Percentiles rank a stretch among this genome's conserved stretches.
These are phyloP conservation scores for Pestalotiopsis sp. DNA, from an alignment of 2,329 filamentous ascomycete species.

Conservation along the genomic window DNA sequence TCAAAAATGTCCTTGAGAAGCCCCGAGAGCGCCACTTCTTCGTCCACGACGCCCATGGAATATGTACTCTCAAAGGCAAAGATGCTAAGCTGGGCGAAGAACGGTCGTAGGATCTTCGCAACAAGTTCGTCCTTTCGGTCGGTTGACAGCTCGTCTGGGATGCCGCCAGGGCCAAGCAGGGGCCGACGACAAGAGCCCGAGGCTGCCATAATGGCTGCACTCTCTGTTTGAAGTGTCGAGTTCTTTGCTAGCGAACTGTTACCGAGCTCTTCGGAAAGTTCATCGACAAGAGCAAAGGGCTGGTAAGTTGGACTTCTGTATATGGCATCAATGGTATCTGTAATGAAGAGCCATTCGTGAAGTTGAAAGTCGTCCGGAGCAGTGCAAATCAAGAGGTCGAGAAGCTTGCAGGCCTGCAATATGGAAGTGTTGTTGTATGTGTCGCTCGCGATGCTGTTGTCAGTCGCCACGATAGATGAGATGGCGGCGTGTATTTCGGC, in stretches of 20 bases:
- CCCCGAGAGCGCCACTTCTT: slow-evolving; percentile 62
- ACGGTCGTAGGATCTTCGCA: slow-evolving; percentile 78
- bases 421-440: slow-evolving; percentile 77
- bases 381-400: slow-evolving; percentile 84
- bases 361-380: slow-evolving; percentile 96
- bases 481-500: slow-evolving; percentile 81
- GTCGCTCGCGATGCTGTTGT: slow-evolving; percentile 64
- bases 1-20: slow-evolving; percentile 79
- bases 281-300: slow-evolving; percentile 78
- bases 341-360: slow-evolving; percentile 97
- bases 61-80: slow-evolving; percentile 93
- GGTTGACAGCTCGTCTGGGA: slow-evolving; percentile 55
- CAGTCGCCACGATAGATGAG: slow-evolving; percentile 70
- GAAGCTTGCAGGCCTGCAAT: slow-evolving; percentile 89
- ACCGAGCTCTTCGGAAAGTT: slow-evolving; percentile 72
- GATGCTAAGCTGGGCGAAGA: slow-evolving; percentile 90
- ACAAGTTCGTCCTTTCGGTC: slow-evolving; percentile 71
- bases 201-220: slow-evolving; percentile 12
- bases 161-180: slow-evolving; percentile 54
- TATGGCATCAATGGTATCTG: slow-evolving; percentile 94
- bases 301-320: slow-evolving; percentile 74
- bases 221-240: slow-evolving; percentile 24
- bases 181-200: slow-evolving; percentile 39
- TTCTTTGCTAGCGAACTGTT: slow-evolving; percentile 33
- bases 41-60: slow-evolving; percentile 72